Base-by-base conservation (phyloP, 139 green algal genomes). In the Medakamo hakoo region DNA sequence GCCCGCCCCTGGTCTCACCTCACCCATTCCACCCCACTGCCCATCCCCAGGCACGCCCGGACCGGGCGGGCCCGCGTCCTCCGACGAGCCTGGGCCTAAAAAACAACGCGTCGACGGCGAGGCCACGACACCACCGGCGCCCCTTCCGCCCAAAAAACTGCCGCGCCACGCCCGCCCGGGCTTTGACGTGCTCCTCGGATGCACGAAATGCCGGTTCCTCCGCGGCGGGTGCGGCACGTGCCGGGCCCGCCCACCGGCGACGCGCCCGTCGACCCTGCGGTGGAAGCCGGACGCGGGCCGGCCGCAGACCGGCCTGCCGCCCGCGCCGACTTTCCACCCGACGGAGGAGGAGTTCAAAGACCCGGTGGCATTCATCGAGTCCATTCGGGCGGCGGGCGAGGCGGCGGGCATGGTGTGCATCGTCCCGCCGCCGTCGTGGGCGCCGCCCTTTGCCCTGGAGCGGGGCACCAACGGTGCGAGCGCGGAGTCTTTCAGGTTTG, bases 331-430 rank as follows among this genome's bases (percentile, higher is more conserved):
- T 23, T 95, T 84, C 66, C 64, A 68, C 49, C 89, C 89, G 22
- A 91, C 80, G 0, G 69, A 66, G 16, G 83, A 89, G 55, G 75
- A 95, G 67, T 96, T 91, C 56, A 0, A 60, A 4, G 77, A 95
- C 67, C 89, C 89, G 4, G 60, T 95, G 4, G 69, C 71, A 4
- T 96, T 89, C 77, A 90, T 97, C 25, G 16, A 57, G 0, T 78
- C 60, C 20, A 88, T 95, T 16, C 70, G 69, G 23, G 31, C 64
- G 0, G 63, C 84, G 30, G 88, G 80, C 0, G 70, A 78, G 30
- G 69, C 72, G 59, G 89, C 75, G 40, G 90, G 92, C 22, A 84
- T 97, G 49, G 88, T 80, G 9, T 76, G 77, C 57, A 94, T 98
- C 59, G 78, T 95, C 20, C 91, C 91, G 4, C 91, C 91, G 1